Conservation (phyloP, 2,329 filamentous ascomycete genomes). For the Cladosporium oxysporum region DNA sequence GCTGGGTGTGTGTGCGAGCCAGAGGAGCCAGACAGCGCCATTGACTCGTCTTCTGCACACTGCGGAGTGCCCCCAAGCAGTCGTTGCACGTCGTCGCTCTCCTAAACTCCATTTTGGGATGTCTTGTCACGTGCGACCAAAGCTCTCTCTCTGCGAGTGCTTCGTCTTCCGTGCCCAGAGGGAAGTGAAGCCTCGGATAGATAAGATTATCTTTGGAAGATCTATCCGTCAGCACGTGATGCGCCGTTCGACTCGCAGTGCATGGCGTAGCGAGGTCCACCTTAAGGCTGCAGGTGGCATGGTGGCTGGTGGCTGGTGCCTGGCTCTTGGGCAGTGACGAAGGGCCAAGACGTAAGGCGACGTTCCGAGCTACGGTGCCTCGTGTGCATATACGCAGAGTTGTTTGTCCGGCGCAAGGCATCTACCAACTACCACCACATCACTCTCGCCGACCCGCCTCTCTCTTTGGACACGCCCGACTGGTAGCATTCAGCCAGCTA, state of each 20-base stretch:
- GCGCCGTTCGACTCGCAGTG: not conserved
- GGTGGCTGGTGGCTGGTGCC: not conserved
- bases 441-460: not conserved
- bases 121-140: not conserved
- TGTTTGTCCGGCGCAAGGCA: slow-evolving; percentile 1
- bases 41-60: slow-evolving; percentile 5
- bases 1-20: not conserved
- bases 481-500: not conserved
- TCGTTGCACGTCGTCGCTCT: slow-evolving; percentile 24
- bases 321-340: slow-evolving; percentile 11
- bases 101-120: slow-evolving; percentile 25
- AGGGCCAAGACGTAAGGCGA: slow-evolving; percentile 3
- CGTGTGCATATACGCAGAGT: not conserved
- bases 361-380: not conserved
- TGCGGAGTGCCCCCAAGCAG: slow-evolving; percentile 18
- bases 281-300: not conserved
- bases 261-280: not conserved
- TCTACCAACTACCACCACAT: not conserved
- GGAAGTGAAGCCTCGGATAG: slow-evolving; percentile 6
- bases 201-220: not conserved
- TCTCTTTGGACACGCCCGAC: not conserved
- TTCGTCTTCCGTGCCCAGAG: no score
- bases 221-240: not conserved
- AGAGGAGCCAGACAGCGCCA: slow-evolving; percentile 4
- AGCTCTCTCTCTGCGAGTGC: not conserved